Base-by-base conservation (phyloP, 148 eudicot species). In the Polygonum maritimum region DNA sequence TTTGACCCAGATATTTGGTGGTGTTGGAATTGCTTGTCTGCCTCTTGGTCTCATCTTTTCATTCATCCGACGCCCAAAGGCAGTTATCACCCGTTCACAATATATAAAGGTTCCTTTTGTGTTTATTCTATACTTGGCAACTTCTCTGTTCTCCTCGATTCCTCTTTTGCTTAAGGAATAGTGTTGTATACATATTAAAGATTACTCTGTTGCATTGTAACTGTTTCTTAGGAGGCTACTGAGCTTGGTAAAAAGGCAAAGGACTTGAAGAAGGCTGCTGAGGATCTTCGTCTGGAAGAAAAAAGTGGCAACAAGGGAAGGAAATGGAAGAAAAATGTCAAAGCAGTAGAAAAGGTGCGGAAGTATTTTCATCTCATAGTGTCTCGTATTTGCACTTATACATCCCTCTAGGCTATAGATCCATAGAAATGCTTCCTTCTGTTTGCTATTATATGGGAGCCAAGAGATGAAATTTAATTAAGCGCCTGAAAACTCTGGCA, bases 41-140 rank as follows among this genome's bases (percentile, higher is more conserved):
- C 99, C 99, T 36, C 71, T 95, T 83, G 89, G 99, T 69, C 96
- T 95, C 79, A 87, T 95, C 78, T 90, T 89, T 85, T 84, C 99
- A 36, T 95, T 95, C 88, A 77, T 95, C 47, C 88, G 94, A 78
- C 96, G 98, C 69, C 99, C 98, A 65, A 95, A 91, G 85, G 96
- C 99, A 82, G 96, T 95, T 65, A 95, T 95, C 57, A 95, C 99
- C 76, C 97, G 98, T 74, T 95, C 99, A 71, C 99, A 95, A 81
- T 95, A 95, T 82, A 95, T 95, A 77, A 95, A 95, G 99, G 99
- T 95, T 84, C 62, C 52, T 58, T 75, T 48, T 16, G 21, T 36
- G 71, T 14, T 67, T 35, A 67, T 67, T 7, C 44, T 67, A 36
- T 13, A 5, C 6, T 36, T 0, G 39, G 38, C 71, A 35, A 5